These are phyloP conservation scores for Cladosporium velox DNA, from an alignment of 2,329 filamentous ascomycete species.

Conservation along the genomic window DNA sequence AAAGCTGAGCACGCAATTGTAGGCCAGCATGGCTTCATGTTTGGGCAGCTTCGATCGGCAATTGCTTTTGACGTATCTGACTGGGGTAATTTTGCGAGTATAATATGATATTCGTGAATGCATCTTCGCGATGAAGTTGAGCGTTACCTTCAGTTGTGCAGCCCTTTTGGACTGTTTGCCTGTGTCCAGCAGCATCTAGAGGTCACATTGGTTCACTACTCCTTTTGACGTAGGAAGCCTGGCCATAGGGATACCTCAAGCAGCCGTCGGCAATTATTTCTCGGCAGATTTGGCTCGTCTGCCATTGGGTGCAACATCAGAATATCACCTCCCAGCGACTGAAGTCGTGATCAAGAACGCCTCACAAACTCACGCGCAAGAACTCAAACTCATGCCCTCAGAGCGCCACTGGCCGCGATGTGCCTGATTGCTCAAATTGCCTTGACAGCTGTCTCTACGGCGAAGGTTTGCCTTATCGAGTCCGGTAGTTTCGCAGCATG, in stretches of 20 bases:
- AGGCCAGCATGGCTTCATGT: conserved; percentile 12
- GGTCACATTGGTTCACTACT: background rate
- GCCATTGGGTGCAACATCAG: background rate
- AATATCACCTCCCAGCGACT: background rate
- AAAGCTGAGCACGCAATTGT: conserved; percentile 13
- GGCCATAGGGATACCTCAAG: background rate
- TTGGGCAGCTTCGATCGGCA: conserved; percentile 3
- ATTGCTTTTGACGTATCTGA: background rate
- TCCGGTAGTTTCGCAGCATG: background rate
- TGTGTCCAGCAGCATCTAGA: background rate
- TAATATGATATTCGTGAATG: background rate
- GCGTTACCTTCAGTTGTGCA: background rate
- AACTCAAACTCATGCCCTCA: background rate
- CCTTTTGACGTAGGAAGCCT: background rate
- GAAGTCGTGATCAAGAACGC: background rate
- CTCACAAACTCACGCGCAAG: background rate
- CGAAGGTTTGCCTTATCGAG: conserved; percentile 3
- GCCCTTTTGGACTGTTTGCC: background rate
- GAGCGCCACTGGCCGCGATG: background rate
- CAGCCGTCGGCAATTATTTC: background rate
- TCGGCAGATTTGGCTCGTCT: background rate
- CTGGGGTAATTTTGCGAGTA: background rate
- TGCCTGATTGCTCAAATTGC: background rate
- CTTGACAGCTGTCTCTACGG: background rate
- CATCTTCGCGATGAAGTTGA: background rate